phyloP scores from a whole-genome alignment of 257 asterid genomes.

The Phtheirospermum japonicum region DNA sequence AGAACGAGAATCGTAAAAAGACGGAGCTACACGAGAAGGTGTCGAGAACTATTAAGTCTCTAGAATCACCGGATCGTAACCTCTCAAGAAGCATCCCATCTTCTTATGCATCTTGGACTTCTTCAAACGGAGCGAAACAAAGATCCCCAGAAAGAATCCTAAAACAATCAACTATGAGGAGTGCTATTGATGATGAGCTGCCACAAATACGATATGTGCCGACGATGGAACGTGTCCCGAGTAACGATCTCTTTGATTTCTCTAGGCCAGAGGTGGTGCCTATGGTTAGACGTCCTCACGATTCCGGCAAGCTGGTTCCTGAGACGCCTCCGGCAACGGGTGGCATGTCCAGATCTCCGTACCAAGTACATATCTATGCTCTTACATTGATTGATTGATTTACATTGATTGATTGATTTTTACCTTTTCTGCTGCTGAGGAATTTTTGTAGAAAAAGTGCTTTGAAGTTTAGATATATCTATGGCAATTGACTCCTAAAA shows the following conservation, averaged over 20 bases:
- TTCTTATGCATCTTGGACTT: conserved; percentile 40
- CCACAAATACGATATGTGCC: conserved; percentile 29
- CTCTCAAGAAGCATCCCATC: conserved; percentile 28
- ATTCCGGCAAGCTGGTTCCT: conserved; percentile 30
- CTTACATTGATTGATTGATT: no score
- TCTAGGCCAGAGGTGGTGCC: conserved; percentile 33
- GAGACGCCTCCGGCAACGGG: conserved; percentile 40
- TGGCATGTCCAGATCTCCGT: conserved; percentile 36
- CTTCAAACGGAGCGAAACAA: conserved; percentile 32
- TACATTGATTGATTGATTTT: no score
- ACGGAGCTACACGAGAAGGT: conserved; percentile 36
- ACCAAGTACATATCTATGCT: conserved; percentile 40
- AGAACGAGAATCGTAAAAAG: conserved; percentile 38
- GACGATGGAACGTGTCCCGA: conserved; percentile 25
- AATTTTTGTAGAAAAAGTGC: neutral
- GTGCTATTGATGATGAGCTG: conserved; percentile 33
- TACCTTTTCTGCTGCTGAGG: conserved; percentile 9
- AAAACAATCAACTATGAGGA: conserved; percentile 34
- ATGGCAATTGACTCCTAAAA: neutral
- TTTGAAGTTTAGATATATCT: neutral
- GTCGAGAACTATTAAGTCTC: conserved; percentile 39
- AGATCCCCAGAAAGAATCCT: conserved; percentile 29
- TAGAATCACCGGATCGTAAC: conserved; percentile 31
- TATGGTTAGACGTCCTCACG: conserved; percentile 26
- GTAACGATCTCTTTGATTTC: conserved; percentile 27